phyloP scores from a whole-genome alignment of 179 eudicot genomes.

The Monotropa hypopitys region DNA sequence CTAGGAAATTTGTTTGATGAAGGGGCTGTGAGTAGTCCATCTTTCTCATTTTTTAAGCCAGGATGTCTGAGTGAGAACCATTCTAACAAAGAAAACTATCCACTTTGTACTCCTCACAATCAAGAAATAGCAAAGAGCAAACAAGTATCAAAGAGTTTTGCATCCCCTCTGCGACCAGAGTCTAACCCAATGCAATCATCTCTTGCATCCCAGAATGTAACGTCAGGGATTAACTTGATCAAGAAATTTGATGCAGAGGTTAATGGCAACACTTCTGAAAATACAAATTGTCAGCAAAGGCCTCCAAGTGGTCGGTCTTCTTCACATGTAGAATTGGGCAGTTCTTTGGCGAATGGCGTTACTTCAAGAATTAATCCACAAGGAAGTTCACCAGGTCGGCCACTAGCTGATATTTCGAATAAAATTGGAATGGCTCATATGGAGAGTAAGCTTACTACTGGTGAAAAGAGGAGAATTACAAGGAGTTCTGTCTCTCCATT shows the following conservation, averaged over 20 bases:
- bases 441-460: conserved; percentile 20
- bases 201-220: conserved; percentile 20
- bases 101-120: conserved; percentile 15
- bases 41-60: conserved; percentile 23
- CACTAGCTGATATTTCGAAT: conserved; percentile 54
- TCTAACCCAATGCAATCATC: conserved; percentile 22
- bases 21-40: conserved; percentile 28
- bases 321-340: conserved; percentile 9
- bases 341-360: conserved; percentile 14
- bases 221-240: conserved; percentile 46
- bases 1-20: conserved; percentile 30
- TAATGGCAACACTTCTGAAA: conserved; percentile 13
- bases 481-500: conserved; percentile 54
- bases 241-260: conserved; percentile 53
- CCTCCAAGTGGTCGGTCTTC: conserved; percentile 14
- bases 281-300: conserved; percentile 15
- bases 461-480: conserved; percentile 37
- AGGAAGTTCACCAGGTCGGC: conserved; percentile 25
- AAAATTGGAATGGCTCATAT: conserved; percentile 10
- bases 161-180: conserved; percentile 43
- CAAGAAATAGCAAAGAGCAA: conserved; percentile 22
- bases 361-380: conserved; percentile 19
- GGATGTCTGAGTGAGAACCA: conserved; percentile 16
- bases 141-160: conserved; percentile 33
- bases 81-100: conserved; percentile 16